These are phyloP conservation scores for Penicillium malachiteum DNA, from an alignment of 495 filamentous ascomycete species.

Conservation along the genomic window DNA sequence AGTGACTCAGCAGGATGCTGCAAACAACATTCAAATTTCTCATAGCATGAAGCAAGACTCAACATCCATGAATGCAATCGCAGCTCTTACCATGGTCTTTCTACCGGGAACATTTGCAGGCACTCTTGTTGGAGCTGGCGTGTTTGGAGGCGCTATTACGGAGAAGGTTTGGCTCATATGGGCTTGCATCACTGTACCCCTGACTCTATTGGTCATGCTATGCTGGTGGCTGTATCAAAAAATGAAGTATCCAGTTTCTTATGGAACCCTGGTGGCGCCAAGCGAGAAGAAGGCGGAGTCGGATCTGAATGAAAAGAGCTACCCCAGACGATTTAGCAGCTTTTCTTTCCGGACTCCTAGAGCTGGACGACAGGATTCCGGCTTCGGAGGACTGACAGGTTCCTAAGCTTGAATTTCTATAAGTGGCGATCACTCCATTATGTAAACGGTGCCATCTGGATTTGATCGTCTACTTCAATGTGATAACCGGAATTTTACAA, in stretches of 20 bases:
- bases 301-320: background rate
- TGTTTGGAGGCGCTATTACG: constrained; percentile 4
- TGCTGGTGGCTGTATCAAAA: constrained; percentile 13
- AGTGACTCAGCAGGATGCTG: constrained; percentile 15
- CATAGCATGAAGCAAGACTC: constrained; percentile 43
- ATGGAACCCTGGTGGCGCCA: background rate
- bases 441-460: too few species aligned
- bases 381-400: too few species aligned
- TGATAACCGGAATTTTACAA: too few species aligned
- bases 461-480: too few species aligned
- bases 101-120: constrained; percentile 48
- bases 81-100: constrained; percentile 54
- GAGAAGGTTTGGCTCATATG: constrained; percentile 8
- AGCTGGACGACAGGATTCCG: background rate
- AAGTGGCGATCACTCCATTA: too few species aligned
- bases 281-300: background rate
- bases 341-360: background rate
- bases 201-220: constrained; percentile 10
- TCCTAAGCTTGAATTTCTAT: too few species aligned
- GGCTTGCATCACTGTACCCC: constrained; percentile 5
- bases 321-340: background rate
- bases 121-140: constrained; percentile 4
- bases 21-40: constrained; percentile 33
- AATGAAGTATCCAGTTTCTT: background rate
- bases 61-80: constrained; percentile 53